Base-by-base conservation (phyloP, 805 yeast genomes). In the Suhomyces kilbournensis region DNA sequence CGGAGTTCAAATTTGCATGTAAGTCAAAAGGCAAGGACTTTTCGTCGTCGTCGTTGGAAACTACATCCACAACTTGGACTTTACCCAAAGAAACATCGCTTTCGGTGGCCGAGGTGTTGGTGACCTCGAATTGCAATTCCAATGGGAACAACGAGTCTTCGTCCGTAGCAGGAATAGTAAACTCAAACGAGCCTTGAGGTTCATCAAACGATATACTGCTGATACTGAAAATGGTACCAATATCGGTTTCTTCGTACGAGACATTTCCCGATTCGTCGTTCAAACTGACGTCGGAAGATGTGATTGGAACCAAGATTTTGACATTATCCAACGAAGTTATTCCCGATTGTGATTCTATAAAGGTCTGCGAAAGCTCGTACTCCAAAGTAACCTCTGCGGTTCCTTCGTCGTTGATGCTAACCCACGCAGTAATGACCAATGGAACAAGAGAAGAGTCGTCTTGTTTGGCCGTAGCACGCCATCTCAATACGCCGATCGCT, bases 111-210 rank as follows among this genome's bases (percentile, higher is more conserved):
- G 70, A 72, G 20, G 78, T 78, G 56, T 72, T 72, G 38, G 76
- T 72, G 44, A 76, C 65, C 40, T 75, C 75, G 72, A 91, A 89
- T 47, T 76, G 70, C 39, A 91, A 80, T 61, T 84, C 84, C 77
- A 93, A 83, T 55, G 99, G 99, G 88, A 91, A 93, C 62, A 93
- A 75, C 10, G 83, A 79, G 56, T 91, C 96, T 69, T 93, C 97
- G 57, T 81, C 83, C 39, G 78, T 85, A 17, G 85, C 87, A 58
- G 85, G 86, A 53, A 90, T 82, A 7, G 85, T 68, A 65, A 94
- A 85, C 66, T 89, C 96, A 67, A 94, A 85, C 44, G 89, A 84
- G 44, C 92, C 97, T 23, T 80, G 75, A 4, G 82, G 74, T 19
- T 80, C 71, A 42, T 80, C 83, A 7, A 81, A 69, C 26, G 76